Base-by-base conservation (phyloP, 306 rosid genomes). In the Lathyrus oleraceus region DNA sequence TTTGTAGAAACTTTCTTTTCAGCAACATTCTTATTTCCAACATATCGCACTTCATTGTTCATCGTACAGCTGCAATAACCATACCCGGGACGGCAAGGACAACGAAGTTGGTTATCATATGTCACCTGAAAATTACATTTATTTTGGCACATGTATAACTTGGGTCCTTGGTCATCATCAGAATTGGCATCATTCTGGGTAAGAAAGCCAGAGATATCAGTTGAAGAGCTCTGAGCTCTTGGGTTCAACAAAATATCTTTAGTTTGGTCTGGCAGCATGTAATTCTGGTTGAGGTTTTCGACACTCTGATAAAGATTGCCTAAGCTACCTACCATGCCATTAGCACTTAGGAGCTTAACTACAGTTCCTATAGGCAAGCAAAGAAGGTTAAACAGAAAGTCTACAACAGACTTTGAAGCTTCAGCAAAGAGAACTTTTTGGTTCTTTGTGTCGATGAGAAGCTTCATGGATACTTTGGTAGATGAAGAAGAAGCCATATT, bases 281-380 rank as follows among this genome's bases (percentile, higher is more conserved):
- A 90, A 1, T 69, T 17, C 1, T 84, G 56, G 21, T 13, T 53
- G 0, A 87, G 66, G 7, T 58, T 59, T 25, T 85, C 85, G 0
- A 85, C 63, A 53, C 89, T 87, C 0, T 73, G 4, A 7, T 85
- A 87, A 8, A 87, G 65, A 30, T 79, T 87, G 4, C 72, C 84
- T 3, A 85, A 4, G 15, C 70, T 1, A 0, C 96, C 88, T 1
- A 81, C 78, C 89, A 82, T 82, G 60, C 1, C 47, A 0, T 59
- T 4, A 1, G 69, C 67, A 2, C 27, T 61, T 2, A 87, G 70
- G 6, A 85, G 84, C 38, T 32, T 72, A 0, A 57, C 25, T 0
- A 83, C 67, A 0, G 81, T 53, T 0, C 86, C 75, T 0, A 87
- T 4, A 0, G 90, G 96, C n/a, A 89, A 28, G 0, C 83, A 7